Percentiles rank a stretch among this genome's conserved stretches.
Evolutionary conservation across 2,329 filamentous ascomycete species (phyloP).

Genomic region (Graphium sp.): DNA sequence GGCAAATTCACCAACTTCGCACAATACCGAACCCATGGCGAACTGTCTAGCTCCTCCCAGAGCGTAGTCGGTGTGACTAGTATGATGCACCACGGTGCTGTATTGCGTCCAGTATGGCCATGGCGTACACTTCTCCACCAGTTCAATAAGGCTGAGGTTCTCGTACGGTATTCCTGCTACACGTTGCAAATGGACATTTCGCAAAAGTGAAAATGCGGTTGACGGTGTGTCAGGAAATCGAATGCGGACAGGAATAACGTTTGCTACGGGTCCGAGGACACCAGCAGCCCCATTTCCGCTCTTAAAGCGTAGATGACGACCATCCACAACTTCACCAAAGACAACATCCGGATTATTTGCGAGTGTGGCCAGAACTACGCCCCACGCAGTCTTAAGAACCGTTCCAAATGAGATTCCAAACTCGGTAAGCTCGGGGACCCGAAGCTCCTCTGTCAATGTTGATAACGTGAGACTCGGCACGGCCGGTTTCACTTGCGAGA

Average conservation of each 20-base stretch:
- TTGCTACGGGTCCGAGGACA: conserved; percentile 28
- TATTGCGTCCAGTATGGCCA: conserved; percentile 37
- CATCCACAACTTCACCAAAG: conserved; percentile 36
- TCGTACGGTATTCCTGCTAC: conserved; percentile 28
- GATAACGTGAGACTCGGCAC: conserved; percentile 19
- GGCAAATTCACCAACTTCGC: conserved; percentile 14
- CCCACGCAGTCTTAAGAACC: conserved; percentile 41
- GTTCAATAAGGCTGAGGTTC: conserved; percentile 30
- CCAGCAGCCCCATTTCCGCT: conserved; percentile 36
- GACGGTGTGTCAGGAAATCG: conserved; percentile 23
- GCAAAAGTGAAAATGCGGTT: conserved; percentile 30
- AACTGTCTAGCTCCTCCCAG: neutral
- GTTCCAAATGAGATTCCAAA: conserved; percentile 30
- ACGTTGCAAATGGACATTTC: conserved; percentile 29
- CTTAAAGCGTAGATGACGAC: conserved; percentile 23
- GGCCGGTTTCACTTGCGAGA: conserved; percentile 22
- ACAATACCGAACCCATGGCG: conserved; percentile 1
- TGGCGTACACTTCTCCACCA: conserved; percentile 33
- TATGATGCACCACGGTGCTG: conserved; percentile 36
- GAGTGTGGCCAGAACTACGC: conserved; percentile 32
- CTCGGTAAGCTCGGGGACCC: conserved; percentile 16
- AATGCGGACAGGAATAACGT: conserved; percentile 30
- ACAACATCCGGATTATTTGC: conserved; percentile 31
- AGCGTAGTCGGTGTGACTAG: conserved; percentile 17
- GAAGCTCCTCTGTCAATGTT: conserved; percentile 20